Evolutionary conservation across 768 basidiomycete genomes (phyloP).

Genomic region (Clitopilus hobsonii): DNA sequence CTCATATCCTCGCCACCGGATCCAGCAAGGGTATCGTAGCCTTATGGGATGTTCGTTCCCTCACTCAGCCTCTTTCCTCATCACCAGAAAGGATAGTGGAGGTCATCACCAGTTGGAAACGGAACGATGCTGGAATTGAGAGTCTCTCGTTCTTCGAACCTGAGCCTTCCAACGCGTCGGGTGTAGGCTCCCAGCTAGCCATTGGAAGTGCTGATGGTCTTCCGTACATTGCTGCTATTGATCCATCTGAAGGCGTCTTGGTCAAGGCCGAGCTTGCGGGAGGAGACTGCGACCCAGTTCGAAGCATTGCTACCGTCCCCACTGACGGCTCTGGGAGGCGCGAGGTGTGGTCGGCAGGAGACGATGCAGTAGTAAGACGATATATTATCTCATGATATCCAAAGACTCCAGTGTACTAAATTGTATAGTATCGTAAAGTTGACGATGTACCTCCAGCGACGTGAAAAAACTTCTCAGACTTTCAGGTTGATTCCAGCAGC

Average conservation of each 20-base stretch:
- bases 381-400: constrained; percentile 22
- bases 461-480: no score
- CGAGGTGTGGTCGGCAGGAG: constrained; percentile 53
- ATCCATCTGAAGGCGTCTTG: constrained; percentile 31
- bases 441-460: no score
- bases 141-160: constrained; percentile 38
- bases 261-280: constrained; percentile 51
- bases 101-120: constrained; percentile 32
- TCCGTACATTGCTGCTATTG: constrained; percentile 46
- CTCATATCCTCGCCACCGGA: constrained; percentile 53
- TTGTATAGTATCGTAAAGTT: no score
- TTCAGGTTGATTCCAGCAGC: neutral
- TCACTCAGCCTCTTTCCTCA: constrained; percentile 20
- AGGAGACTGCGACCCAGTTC: constrained; percentile 56
- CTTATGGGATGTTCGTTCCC: constrained; percentile 49
- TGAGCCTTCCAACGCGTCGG: constrained; percentile 1
- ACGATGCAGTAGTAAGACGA: constrained; percentile 57
- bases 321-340: constrained; percentile 1
- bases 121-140: constrained; percentile 46
- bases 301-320: constrained; percentile 30
- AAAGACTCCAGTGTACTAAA: no score
- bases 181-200: constrained; percentile 30
- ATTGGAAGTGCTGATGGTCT: constrained; percentile 58
- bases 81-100: neutral
- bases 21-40: constrained; percentile 49